Evolutionary conservation across 1,139 yeast species (phyloP), one percentile per base, ranked within the genome.

Genomic region (Geotrichum fermentans): DNA sequence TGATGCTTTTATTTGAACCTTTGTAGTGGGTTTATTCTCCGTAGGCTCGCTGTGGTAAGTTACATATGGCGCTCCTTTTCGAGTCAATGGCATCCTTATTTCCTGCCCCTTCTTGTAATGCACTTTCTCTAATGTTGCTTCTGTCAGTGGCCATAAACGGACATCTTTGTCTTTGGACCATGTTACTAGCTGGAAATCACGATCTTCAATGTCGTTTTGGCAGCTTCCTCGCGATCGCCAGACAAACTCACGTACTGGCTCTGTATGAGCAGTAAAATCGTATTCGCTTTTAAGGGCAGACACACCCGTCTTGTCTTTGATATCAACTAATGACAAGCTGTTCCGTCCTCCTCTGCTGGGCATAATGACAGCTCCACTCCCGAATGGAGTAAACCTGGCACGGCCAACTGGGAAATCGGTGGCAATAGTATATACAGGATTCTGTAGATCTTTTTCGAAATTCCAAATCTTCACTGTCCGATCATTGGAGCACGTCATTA

Each of bases 151-250:
- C 97, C 97, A 90, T 45, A 90, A 67, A 53, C 90, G 75, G 52
- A 92, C 70, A 61, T 88, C 95, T 57, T 81, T 79, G 62, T 92
- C 98, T 54, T 86, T 81, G 0, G 95, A 83, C 97, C 97, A 92
- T 0, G 98, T 87, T 0, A 92, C 94, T 47, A 92, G 67, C 63
- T 90, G 97, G 61, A 78, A 89, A 54, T 88, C 96, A 50, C 89
- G 73, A 70, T 89, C 89, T 57, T 80, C 82, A 8, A 73, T 59
- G 6, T 68, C 70, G 16, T 74, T 74, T 6, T 61, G 53, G 56
- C 69, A 54, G 0, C 72, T 60, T 49, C 80, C 73, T 49, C 87
- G 71, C 7, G 80, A 71, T 57, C 97, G 72, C 97, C 97, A 90
- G 1, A 90, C 71, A 62, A 89, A 88, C 62, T 90, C 97, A 43